These are phyloP conservation scores for Colletotrichum liaoningense DNA, from an alignment of 2,329 filamentous ascomycete species.

Conservation along the genomic window DNA sequence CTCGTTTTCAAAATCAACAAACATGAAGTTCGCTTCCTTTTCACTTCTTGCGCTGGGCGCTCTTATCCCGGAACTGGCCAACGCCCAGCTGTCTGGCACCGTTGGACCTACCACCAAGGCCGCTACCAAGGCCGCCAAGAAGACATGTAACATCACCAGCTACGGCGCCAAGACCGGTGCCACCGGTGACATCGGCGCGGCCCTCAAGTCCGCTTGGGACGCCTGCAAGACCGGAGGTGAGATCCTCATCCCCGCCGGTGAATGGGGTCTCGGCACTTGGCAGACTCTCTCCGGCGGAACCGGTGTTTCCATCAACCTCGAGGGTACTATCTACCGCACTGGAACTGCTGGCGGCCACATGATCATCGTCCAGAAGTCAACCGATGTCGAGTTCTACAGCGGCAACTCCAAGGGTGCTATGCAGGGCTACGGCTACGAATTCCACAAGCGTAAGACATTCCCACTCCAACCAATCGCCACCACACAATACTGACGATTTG, in stretches of 20 bases:
- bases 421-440: constrained; percentile 59
- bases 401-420: constrained; percentile 55
- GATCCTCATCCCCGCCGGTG: constrained; percentile 58
- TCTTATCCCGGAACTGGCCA: constrained; percentile 22
- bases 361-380: constrained; percentile 34
- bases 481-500: background rate
- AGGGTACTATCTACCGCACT: constrained; percentile 47
- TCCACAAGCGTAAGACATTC: constrained; percentile 47
- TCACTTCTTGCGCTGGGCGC: constrained; percentile 31
- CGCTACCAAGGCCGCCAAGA: constrained; percentile 42
- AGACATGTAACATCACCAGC: constrained; percentile 59
- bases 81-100: constrained; percentile 41
- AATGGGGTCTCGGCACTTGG: constrained; percentile 60
- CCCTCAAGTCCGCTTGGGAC: constrained; percentile 42
- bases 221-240: constrained; percentile 60
- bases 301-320: constrained; percentile 60
- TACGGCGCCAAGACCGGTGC: constrained; percentile 62
- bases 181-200: constrained; percentile 52
- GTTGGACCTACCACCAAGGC: constrained; percentile 43
- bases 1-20: constrained; percentile 2
- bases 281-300: constrained; percentile 56
- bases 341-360: constrained; percentile 37
- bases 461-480: no score
- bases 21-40: constrained; percentile 27
- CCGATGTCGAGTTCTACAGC: constrained; percentile 61